A percentile compares a stretch with the other conserved stretches of the same genome.
These are phyloP conservation scores for Ophiognomonia clavigignenti-juglandacearum DNA, from an alignment of 2,329 filamentous ascomycete species.

Conservation along the genomic window DNA sequence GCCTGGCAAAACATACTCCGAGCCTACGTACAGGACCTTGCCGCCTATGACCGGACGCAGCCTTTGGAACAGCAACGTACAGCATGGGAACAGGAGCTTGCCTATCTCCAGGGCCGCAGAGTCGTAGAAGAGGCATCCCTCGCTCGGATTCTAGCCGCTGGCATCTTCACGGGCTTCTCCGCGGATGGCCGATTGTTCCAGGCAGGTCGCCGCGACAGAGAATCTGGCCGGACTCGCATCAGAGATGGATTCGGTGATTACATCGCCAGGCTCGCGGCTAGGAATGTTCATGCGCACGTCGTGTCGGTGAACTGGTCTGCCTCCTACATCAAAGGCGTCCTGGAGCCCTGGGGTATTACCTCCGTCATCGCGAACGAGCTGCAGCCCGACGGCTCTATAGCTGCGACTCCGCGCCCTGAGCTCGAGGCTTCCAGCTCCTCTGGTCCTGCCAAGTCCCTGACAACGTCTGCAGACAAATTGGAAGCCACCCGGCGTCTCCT, in stretches of 20 bases:
- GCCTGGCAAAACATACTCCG: conserved; percentile 42
- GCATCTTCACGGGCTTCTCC: conserved; percentile 39
- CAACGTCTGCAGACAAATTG: conserved; percentile 35
- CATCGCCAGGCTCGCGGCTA: conserved; percentile 1
- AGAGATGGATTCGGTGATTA: conserved; percentile 36
- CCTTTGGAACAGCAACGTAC: conserved; percentile 29
- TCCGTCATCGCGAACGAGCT: conserved; percentile 41
- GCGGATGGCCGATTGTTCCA: conserved; percentile 25
- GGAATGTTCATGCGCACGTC: conserved; percentile 27
- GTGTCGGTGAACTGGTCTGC: conserved; percentile 40
- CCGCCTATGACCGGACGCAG: conserved; percentile 30
- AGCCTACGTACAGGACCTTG: conserved; percentile 39
- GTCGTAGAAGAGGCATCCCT: conserved; percentile 43
- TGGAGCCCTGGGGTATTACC: conserved; percentile 26
- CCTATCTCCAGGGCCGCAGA: conserved; percentile 38
- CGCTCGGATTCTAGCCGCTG: conserved; percentile 34
- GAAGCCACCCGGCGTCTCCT: conserved; percentile 26
- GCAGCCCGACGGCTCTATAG: conserved; percentile 10
- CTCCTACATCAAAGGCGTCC: conserved; percentile 23
- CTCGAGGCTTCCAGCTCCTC: conserved; percentile 24
- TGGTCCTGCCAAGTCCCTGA: background rate
- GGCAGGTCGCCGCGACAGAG: conserved; percentile 34
- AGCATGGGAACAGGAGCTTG: conserved; percentile 33
- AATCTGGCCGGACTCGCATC: conserved; percentile 28
- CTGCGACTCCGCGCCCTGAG: background rate